Evolutionary conservation across 2,329 filamentous ascomycete genomes (phyloP).

Genomic region (Nectriaceae sp.): DNA sequence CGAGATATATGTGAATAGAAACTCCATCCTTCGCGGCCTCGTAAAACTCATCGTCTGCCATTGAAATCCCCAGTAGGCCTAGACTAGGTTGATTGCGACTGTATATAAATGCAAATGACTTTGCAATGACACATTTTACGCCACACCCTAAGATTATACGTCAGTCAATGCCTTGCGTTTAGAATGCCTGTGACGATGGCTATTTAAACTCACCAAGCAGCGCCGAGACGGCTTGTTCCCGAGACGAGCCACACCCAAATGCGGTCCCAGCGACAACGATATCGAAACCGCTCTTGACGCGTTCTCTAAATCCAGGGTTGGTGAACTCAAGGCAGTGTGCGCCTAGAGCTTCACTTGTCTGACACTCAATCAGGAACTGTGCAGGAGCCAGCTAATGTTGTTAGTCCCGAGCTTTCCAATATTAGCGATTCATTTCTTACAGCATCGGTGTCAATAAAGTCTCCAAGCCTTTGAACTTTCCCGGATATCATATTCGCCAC

Average conservation of each 20-base stretch:
- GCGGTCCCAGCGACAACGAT: conserved; percentile 47
- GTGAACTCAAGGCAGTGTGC: background rate
- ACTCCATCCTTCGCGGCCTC: background rate
- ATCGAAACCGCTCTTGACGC: conserved; percentile 22
- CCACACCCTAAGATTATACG: too few species aligned
- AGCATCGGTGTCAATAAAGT: conserved; percentile 47
- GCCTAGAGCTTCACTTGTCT: background rate
- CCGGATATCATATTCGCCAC: conserved; percentile 26
- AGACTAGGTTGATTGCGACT: conserved; percentile 46
- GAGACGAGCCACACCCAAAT: conserved; percentile 48
- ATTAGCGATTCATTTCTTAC: conserved; percentile 28
- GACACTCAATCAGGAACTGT: background rate
- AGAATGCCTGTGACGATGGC: too few species aligned
- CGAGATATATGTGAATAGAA: background rate
- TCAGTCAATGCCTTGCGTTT: too few species aligned
- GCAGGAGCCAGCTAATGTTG: background rate
- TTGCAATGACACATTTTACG: conserved; percentile 45
- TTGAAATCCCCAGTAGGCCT: conserved; percentile 44
- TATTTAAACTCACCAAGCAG: conserved; percentile 30
- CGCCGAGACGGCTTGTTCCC: conserved; percentile 45
- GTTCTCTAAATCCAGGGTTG: background rate
- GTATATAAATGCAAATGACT: conserved; percentile 49
- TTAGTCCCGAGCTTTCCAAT: too few species aligned
- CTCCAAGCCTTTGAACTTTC: conserved; percentile 42
- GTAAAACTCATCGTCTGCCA: conserved; percentile 41